A percentile compares a stretch with the other conserved stretches of the same genome.
phyloP scores from a whole-genome alignment of 2,329 filamentous ascomycete species.

The Penicillium psychrosexuale region DNA sequence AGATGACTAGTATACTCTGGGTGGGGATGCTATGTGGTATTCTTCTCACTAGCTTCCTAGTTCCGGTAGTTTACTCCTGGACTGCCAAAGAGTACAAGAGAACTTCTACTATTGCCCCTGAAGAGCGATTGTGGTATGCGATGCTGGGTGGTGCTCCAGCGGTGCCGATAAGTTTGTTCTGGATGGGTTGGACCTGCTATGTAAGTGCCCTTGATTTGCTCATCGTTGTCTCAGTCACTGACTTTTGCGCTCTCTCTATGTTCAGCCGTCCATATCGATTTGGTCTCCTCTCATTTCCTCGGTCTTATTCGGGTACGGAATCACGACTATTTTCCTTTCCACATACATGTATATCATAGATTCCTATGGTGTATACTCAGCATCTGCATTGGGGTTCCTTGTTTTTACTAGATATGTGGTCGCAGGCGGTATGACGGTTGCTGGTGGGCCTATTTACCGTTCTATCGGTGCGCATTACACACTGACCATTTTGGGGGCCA shows the following conservation, averaged over 20 bases:
- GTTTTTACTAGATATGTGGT: constrained; percentile 41
- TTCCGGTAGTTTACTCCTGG: constrained; percentile 48
- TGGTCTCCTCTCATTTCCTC: constrained; percentile 52
- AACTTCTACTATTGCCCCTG: constrained; percentile 24
- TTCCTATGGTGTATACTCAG: constrained; percentile 51
- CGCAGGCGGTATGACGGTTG: constrained; percentile 36
- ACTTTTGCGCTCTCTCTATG: not conserved
- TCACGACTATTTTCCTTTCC: constrained; percentile 49
- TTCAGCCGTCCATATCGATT: constrained; percentile 39
- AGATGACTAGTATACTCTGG: constrained; percentile 48
- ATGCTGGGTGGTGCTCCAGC: constrained; percentile 50
- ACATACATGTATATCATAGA: constrained; percentile 58
- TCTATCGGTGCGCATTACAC: constrained; percentile 41
- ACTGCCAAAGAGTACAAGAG: constrained; percentile 21
- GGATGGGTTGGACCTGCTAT: constrained; percentile 54
- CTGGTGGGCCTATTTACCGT: constrained; percentile 35
- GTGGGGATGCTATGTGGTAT: constrained; percentile 45
- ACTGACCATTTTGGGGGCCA: constrained; percentile 37
- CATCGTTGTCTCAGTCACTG: not conserved
- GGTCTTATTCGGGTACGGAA: constrained; percentile 51
- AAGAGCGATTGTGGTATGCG: constrained; percentile 53
- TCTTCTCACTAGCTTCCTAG: constrained; percentile 30
- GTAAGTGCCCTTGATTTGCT: constrained; percentile 7
- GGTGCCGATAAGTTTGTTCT: constrained; percentile 54
- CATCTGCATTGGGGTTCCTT: constrained; percentile 44